Evolutionary conservation across 352 stramenopile species (phyloP).

Genomic region (Aphanomyces euteiches): DNA sequence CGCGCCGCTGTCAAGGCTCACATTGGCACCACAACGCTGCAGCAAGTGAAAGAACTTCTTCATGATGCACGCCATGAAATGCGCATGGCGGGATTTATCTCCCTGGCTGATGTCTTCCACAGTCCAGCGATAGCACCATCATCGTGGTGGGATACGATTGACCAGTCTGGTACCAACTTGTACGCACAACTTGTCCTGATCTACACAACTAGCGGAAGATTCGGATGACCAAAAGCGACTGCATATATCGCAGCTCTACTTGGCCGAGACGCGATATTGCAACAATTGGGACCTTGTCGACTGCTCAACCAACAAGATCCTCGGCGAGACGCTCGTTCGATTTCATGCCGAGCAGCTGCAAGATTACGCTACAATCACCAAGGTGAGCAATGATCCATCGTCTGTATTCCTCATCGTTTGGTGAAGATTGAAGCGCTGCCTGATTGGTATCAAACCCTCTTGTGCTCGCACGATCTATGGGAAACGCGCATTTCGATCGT

Average conservation of each 20-base stretch:
- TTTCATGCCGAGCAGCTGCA: constrained; percentile 10
- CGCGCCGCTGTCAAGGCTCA: constrained; percentile 24
- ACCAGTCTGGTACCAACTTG: too few species aligned
- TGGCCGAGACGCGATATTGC: constrained; percentile 28
- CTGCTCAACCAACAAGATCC: constrained; percentile 24
- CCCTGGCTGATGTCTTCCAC: constrained; percentile 30
- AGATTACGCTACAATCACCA: background rate
- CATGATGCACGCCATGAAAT: constrained; percentile 31
- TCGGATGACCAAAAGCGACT: background rate
- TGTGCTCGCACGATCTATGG: constrained; percentile 32
- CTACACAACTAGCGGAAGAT: background rate
- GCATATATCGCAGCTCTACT: constrained; percentile 20
- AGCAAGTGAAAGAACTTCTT: constrained; percentile 19
- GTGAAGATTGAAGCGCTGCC: constrained; percentile 10
- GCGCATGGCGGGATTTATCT: constrained; percentile 28
- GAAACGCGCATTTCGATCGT: constrained; percentile 35
- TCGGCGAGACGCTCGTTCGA: constrained; percentile 22
- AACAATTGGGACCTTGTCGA: constrained; percentile 36
- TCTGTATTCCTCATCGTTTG: background rate
- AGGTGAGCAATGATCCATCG: background rate
- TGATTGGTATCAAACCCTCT: constrained; percentile 31
- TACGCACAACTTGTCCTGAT: background rate
- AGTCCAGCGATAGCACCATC: background rate
- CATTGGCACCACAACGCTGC: background rate
- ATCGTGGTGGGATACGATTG: background rate